Percentiles rank a stretch among this genome's conserved stretches.
These are phyloP conservation scores for Phalaenopsis aphrodite DNA, from an alignment of 106 monocot genomes.

Conservation along the genomic window DNA sequence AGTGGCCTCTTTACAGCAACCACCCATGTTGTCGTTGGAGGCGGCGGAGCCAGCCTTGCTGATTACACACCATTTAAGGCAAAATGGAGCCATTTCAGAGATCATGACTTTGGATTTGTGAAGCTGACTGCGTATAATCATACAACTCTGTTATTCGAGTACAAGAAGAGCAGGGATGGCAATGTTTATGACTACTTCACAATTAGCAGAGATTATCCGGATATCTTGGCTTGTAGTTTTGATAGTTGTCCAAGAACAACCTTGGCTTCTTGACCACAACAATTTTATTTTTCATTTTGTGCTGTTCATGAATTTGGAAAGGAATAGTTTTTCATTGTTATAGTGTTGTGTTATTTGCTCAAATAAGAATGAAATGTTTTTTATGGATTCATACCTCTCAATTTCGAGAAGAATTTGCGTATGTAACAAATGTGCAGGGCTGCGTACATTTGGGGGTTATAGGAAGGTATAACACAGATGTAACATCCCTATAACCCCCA, in stretches of 20 bases:
- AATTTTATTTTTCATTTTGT: background rate
- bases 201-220: conserved; percentile 61
- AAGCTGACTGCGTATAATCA: conserved; percentile 82
- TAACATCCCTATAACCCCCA: no score
- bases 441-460: no score
- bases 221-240: conserved; percentile 56
- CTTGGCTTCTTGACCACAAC: conserved; percentile 35
- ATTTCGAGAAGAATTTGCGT: no score
- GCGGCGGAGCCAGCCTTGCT: conserved; percentile 65
- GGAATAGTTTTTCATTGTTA: background rate
- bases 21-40: conserved; percentile 85
- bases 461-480: no score
- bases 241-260: conserved; percentile 70
- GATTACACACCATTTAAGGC: conserved; percentile 27
- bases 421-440: no score
- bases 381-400: no score
- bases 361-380: no score
- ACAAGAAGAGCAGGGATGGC: conserved; percentile 77
- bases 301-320: background rate
- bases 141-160: conserved; percentile 53
- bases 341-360: no score
- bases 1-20: conserved; percentile 58
- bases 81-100: conserved; percentile 65
- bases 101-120: conserved; percentile 62
- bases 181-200: conserved; percentile 68